Base-by-base conservation (phyloP, 805 yeast species). In the Pichia rugopelliculosa region DNA sequence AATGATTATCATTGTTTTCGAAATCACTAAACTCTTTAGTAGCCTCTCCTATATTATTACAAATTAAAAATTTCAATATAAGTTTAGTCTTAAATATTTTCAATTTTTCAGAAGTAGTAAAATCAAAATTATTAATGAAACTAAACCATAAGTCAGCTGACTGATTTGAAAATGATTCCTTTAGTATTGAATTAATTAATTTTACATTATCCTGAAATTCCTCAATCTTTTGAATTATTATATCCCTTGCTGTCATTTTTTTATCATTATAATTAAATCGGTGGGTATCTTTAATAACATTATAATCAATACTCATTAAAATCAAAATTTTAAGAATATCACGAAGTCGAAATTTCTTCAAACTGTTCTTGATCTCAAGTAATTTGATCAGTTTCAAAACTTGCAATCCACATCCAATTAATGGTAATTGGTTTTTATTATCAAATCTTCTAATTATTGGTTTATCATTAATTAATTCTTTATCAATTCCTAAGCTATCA, bases 1-100 rank as follows among this genome's bases (percentile, higher is more conserved):
- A n/a, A 22, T 8, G 15, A 27, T 27, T 27, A 30, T 30, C 34
- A 30, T 4, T n/a, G 6, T 21, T 13, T 18, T 36, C 39, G 13
- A 36, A 23, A 6, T 38, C n/a, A 2, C n/a, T 9, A 38, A 38
- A 23, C 18, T 21, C 18, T 30, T 42, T 13, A 2, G 2, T 30
- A 30, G 15, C 6, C 18, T 44, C 46, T 30, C 43, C 46, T 11
- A 52, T 50, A 24, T 59, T 56, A 15, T 56, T 49, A 9, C 36
- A 11, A 10, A 51, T 11, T 2, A 60, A 20, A 44, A 45, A 57
- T 17, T 41, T 42, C 15, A 58, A 18, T 22, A 55, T 45, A 21
- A 60, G 30, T 50, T 53, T 52, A 15, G 47, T 39, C 38, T 53
- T 60, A 15, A 48, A 44, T 3, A 36, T 18, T 17, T 21, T 33